Conservation (phyloP, 148 eudicot species). For the Spergularia marina region DNA sequence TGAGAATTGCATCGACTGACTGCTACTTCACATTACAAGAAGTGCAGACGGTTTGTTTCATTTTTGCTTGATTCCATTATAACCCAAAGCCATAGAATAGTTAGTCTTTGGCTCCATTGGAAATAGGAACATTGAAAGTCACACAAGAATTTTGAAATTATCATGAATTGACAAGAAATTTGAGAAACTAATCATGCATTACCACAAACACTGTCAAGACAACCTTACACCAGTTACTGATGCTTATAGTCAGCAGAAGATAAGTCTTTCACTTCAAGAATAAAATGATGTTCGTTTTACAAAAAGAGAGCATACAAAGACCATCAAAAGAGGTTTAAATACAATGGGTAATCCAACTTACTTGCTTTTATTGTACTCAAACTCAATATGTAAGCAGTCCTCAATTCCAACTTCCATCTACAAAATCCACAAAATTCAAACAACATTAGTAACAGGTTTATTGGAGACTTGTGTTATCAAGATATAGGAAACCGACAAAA, state of each 20-base stretch:
- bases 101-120: too few relatives aligned
- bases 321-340: conserved; percentile 1
- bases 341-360: conserved; percentile 34
- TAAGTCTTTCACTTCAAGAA: not conserved
- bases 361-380: conserved; percentile 99
- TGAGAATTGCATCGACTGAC: too few relatives aligned
- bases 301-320: not conserved
- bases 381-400: conserved; percentile 95
- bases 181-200: not conserved
- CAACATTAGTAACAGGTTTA: conserved; percentile 5
- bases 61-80: too few relatives aligned
- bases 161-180: not conserved
- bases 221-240: too few relatives aligned
- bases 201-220: not conserved
- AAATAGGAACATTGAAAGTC: too few relatives aligned
- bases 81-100: too few relatives aligned
- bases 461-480: not conserved
- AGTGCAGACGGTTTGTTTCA: too few relatives aligned
- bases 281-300: not conserved
- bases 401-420: conserved; percentile 99
- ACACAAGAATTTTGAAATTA: too few relatives aligned
- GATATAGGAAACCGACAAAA: too few relatives aligned
- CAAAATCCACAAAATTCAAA: conserved; percentile 23
- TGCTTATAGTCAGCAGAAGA: not conserved
- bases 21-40: too few relatives aligned